These are phyloP conservation scores for Letharia lupina DNA, from an alignment of 495 filamentous ascomycete genomes.

Conservation along the genomic window DNA sequence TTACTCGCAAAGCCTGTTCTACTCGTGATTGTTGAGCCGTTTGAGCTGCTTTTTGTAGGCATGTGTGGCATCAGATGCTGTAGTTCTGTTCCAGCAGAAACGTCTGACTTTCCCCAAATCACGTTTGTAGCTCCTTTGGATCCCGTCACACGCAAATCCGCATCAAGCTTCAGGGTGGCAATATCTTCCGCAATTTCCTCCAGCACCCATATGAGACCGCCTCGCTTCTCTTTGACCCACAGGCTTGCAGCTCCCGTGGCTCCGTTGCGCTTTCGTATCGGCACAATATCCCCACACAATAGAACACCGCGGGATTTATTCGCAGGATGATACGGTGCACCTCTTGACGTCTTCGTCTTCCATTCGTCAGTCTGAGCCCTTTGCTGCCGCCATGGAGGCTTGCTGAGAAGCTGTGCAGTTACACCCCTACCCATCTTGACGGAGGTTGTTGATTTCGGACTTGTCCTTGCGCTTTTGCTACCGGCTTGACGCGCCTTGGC, in stretches of 20 bases:
- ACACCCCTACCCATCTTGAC: conserved; percentile 67
- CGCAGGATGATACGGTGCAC: conserved; percentile 45
- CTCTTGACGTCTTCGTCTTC: conserved; percentile 45
- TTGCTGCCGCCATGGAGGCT: conserved; percentile 70
- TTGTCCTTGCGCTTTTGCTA: conserved; percentile 38
- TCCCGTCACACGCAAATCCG: conserved; percentile 59
- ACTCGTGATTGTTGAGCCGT: conserved; percentile 51
- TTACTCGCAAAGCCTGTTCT: conserved; percentile 65
- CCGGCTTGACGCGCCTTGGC: conserved; percentile 34
- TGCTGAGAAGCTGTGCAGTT: conserved; percentile 78
- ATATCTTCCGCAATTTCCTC: conserved; percentile 97
- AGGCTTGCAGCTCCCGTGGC: conserved; percentile 83
- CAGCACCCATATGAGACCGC: conserved; percentile 91
- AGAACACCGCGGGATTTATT: conserved; percentile 84
- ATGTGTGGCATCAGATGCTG: conserved; percentile 69
- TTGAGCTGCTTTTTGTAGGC: conserved; percentile 56
- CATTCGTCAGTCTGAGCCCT: conserved; percentile 70
- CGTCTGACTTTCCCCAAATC: conserved; percentile 69
- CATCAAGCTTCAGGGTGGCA: conserved; percentile 61
- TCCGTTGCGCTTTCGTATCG: conserved; percentile 91
- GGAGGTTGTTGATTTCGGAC: conserved; percentile 38
- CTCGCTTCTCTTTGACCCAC: conserved; percentile 96
- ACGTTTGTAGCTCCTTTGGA: conserved; percentile 60
- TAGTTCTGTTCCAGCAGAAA: conserved; percentile 60
- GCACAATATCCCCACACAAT: conserved; percentile 93